These are phyloP conservation scores for Thraustochytrium aureum DNA, from an alignment of 352 stramenopile genomes.

Conservation along the genomic window DNA sequence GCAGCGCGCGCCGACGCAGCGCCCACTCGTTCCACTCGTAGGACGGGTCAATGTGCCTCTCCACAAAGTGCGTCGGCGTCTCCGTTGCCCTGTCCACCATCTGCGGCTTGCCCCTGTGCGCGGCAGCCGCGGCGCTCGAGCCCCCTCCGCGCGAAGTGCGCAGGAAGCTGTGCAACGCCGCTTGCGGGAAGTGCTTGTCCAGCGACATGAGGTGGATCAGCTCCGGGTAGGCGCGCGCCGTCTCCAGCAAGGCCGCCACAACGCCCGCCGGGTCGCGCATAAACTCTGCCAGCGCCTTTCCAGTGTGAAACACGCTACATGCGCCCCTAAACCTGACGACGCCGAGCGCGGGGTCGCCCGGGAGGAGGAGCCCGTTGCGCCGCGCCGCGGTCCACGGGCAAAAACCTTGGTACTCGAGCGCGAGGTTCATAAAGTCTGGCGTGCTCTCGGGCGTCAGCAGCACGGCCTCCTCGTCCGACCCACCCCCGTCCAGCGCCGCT, in stretches of 20 bases:
- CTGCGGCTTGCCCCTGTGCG: not conserved
- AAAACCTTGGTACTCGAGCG: constrained; percentile 89
- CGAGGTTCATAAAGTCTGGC: constrained; percentile 89
- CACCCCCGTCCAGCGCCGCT: constrained; percentile 2
- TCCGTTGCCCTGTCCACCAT: constrained; percentile 77
- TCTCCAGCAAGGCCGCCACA: constrained; percentile 68
- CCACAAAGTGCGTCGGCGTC: constrained; percentile 85
- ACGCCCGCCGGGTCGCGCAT: constrained; percentile 77
- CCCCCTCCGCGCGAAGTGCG: constrained; percentile 53
- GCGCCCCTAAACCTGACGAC: constrained; percentile 80
- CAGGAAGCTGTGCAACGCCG: constrained; percentile 60
- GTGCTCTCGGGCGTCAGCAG: constrained; percentile 83
- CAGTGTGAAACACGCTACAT: constrained; percentile 89
- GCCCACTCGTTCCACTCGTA: constrained; percentile 96
- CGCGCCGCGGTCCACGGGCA: constrained; percentile 78
- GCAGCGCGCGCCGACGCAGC: constrained; percentile 77
- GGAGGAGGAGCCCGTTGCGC: constrained; percentile 77
- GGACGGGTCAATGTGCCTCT: constrained; percentile 81
- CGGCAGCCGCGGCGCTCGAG: not conserved
- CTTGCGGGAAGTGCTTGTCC: constrained; percentile 73
- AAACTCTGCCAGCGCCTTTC: constrained; percentile 75
- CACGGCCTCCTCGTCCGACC: constrained; percentile 62
- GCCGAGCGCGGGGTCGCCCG: constrained; percentile 81
- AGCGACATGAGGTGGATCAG: constrained; percentile 86
- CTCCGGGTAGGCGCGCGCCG: constrained; percentile 72